A percentile compares a stretch with the other conserved stretches of the same genome.
These are phyloP conservation scores for Orychophragmus violaceus DNA, from an alignment of 345 rosid genomes.

Conservation along the genomic window DNA sequence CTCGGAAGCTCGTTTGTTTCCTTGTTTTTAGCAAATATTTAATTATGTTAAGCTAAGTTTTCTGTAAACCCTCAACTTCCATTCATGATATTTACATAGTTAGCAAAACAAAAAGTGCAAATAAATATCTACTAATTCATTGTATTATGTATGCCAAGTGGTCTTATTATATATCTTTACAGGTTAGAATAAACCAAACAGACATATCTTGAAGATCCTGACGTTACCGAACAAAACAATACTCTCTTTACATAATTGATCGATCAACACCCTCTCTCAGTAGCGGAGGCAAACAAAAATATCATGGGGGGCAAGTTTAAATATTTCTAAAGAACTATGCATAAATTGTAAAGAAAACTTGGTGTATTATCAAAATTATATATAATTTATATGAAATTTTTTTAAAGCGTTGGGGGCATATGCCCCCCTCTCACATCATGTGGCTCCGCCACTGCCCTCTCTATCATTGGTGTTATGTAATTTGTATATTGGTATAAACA, in stretches of 20 bases:
- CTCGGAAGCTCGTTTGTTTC: too few species aligned
- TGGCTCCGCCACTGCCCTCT: too few species aligned
- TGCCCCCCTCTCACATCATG: too few species aligned
- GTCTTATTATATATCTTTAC: not conserved
- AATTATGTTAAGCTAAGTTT: not conserved
- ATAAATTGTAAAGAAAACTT: too few species aligned
- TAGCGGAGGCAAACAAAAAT: too few species aligned
- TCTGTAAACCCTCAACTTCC: not conserved
- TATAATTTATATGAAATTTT: too few species aligned
- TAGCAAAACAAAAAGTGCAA: not conserved
- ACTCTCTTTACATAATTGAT: conserved; percentile 15
- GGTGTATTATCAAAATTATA: too few species aligned
- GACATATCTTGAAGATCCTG: conserved; percentile 17
- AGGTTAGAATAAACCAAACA: conserved; percentile 9
- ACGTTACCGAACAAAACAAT: conserved; percentile 13
- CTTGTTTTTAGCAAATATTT: not conserved
- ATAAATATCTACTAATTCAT: not conserved
- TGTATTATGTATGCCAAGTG: not conserved
- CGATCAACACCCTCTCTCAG: not conserved
- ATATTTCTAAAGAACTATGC: too few species aligned
- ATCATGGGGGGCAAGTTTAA: too few species aligned
- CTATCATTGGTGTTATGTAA: conserved; percentile 14
- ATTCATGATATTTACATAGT: not conserved
- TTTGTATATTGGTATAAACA: conserved; percentile 2
- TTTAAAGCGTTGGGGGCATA: too few species aligned